Conservation (phyloP, 306 rosid genomes). For the Trifolium repens region DNA sequence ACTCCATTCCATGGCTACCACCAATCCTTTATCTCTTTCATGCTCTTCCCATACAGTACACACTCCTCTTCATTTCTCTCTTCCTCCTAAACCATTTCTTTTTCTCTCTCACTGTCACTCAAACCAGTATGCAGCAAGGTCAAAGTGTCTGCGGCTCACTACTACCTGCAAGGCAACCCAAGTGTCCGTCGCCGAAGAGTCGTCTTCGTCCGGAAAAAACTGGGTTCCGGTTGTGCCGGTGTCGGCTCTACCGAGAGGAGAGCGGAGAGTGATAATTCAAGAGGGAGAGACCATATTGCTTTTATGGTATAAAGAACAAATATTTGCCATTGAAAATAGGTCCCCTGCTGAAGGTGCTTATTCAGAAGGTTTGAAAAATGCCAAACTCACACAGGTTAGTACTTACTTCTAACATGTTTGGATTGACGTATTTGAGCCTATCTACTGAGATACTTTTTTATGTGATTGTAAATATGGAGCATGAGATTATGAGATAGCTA, state of each 20-base stretch:
- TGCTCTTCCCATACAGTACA: constrained; percentile 18
- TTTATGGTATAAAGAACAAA: constrained; percentile 81
- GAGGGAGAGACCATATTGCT: constrained; percentile 70
- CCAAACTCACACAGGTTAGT: constrained; percentile 85
- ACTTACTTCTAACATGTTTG: background rate
- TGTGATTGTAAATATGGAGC: no score
- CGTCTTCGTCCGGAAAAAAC: constrained; percentile 64
- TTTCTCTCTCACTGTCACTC: background rate
- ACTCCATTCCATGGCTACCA: constrained; percentile 12
- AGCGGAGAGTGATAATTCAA: constrained; percentile 89
- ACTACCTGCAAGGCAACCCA: constrained; percentile 67
- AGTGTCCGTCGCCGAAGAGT: constrained; percentile 64
- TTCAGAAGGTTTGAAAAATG: constrained; percentile 84
- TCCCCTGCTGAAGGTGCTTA: constrained; percentile 99
- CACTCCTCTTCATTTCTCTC: constrained; percentile 15
- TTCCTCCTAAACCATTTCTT: constrained; percentile 31
- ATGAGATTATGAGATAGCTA: no score
- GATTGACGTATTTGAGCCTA: no score
- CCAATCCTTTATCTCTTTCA: constrained; percentile 11
- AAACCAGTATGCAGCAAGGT: constrained; percentile 1
- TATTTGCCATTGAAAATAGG: constrained; percentile 82
- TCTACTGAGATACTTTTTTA: no score
- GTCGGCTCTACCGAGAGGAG: constrained; percentile 87
- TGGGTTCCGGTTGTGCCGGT: constrained; percentile 97
- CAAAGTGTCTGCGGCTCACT: constrained; percentile 33